Evolutionary conservation across 805 yeast species (phyloP).

Genomic region (Cyberlindnera saturnus): DNA sequence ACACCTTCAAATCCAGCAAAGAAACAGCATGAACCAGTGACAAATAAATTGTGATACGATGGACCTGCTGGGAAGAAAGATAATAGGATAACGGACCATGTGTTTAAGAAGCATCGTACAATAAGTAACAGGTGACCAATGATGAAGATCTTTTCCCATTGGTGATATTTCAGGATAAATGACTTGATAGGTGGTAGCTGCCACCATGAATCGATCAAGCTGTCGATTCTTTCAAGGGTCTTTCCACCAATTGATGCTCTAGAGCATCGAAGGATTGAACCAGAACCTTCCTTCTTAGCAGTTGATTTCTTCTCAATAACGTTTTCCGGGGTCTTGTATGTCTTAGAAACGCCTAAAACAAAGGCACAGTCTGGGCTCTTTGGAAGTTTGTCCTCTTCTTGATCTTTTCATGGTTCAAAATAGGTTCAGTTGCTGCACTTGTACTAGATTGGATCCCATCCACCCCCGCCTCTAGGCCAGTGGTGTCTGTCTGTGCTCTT

Average conservation of each 20-base stretch:
- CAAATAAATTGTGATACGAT: conserved; percentile 37
- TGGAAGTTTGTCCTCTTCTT: not conserved
- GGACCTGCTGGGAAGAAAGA: conserved; percentile 25
- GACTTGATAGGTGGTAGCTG: conserved; percentile 3
- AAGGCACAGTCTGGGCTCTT: conserved; percentile 14
- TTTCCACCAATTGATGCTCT: conserved; percentile 15
- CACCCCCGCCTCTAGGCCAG: not conserved
- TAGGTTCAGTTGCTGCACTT: too few species aligned
- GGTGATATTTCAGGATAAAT: conserved; percentile 4
- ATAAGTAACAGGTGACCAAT: conserved; percentile 15
- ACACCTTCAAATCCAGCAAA: conserved; percentile 19
- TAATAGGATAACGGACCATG: conserved; percentile 14
- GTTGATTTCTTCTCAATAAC: conserved; percentile 11
- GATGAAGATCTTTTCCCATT: conserved; percentile 11
- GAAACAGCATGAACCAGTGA: conserved; percentile 20
- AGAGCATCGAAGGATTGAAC: conserved; percentile 11
- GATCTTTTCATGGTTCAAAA: too few species aligned
- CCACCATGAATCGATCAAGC: too few species aligned
- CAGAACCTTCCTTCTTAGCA: conserved; percentile 16
- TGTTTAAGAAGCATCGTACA: conserved; percentile 12
- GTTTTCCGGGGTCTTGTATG: conserved; percentile 8
- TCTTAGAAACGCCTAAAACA: not conserved
- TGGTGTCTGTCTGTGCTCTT: not conserved
- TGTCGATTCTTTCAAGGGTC: conserved; percentile 10
- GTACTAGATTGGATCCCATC: not conserved